Base-by-base conservation (phyloP, 805 yeast genomes). In the Saccharomycopsis capsularis region DNA sequence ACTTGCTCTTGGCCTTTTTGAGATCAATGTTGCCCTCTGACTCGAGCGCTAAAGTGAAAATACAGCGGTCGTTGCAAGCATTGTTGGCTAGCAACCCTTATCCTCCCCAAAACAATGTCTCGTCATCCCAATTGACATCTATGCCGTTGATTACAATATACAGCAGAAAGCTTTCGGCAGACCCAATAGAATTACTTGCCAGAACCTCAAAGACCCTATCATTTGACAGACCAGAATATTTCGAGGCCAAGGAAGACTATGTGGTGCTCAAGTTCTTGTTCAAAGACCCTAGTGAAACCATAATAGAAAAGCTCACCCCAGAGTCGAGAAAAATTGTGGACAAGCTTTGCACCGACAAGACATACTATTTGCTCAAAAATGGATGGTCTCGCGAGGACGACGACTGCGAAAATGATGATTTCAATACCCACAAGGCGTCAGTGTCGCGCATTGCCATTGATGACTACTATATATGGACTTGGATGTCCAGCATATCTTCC, bases 391-490 rank as follows among this genome's bases (percentile, higher is more conserved):
- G 19, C 29, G 46, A 44, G 40, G 54, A 22, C 27, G 38, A 34
- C 6, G 19, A 34, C 7, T 5, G n/a, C 18, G 19, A 16, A 11
- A n/a, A 16, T 16, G 38, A 34, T 16, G 38, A 6, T 6, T 34
- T 34, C 18, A 34, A 34, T 34, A 18, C n/a, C 13, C 38, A 34
- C 19, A 34, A 34, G n/a, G 38, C 38, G 7, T 34, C 38, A n/a
- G 71, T 85, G 7, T 67, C 76, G 6, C 74, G 85, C 51, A 82
- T 85, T 1, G 74, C 85, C 4, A 78, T 88, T 18, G 95, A 86
- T 63, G 96, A 88, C 63, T 88, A 84, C 63, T 88, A 82, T 59
- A 85, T 87, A 25, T 88, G 96, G 96, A 77, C 95, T 0, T 88
- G 96, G 96, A 69, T 87, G 59, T 78, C 89, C 1, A 75, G 88